Base-by-base conservation (phyloP, 768 basidiomycete species). In the Scleroderma bovista region DNA sequence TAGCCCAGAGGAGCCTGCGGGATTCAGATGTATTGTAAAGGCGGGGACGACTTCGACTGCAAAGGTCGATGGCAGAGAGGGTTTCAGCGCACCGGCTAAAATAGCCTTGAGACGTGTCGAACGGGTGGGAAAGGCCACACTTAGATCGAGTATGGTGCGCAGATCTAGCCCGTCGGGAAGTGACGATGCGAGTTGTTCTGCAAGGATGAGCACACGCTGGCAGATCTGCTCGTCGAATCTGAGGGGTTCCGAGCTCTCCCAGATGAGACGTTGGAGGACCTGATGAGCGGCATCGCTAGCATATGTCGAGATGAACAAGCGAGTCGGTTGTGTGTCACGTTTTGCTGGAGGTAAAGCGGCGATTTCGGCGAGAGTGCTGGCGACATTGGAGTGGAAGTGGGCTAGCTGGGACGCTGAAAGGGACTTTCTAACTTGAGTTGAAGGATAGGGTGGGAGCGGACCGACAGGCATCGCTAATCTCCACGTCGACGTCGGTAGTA, bases 81-180 rank as follows among this genome's bases (percentile, higher is more conserved):
- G 52, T 4, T 65, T 66, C 8, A 73, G 57, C 3, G 77, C 73
- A 9, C 69, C 60, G 5, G 67, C 52, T 54, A 83, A 70, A 7
- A 84, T 62, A 1, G 68, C 60, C 29, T 72, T 74, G 34, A 80
- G 60, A 43, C 71, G 77, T 16, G 74, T 66, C 16, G 69, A 57
- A 47, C 79, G 69, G 8, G 65, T 63, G 0, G 76, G 72, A 58
- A 82, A 86, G 5, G 75, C 72, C 51, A 88, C 73, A 20, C 79
- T 67, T 12, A 89, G 72, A 64, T 88, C 84, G 11, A 88, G 68
- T 2, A 90, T 69, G 0, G 75, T 77, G 52, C 73, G 74, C 6
- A 77, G 60, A 46, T 80, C 80, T 11, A 86, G 61, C 12, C 67
- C 71, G n/a, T n/a, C n/a, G 15, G 62, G 59, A n/a, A 65, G 45